Conservation (phyloP, 73 alveolate species). For the Paramecium bursaria region DNA sequence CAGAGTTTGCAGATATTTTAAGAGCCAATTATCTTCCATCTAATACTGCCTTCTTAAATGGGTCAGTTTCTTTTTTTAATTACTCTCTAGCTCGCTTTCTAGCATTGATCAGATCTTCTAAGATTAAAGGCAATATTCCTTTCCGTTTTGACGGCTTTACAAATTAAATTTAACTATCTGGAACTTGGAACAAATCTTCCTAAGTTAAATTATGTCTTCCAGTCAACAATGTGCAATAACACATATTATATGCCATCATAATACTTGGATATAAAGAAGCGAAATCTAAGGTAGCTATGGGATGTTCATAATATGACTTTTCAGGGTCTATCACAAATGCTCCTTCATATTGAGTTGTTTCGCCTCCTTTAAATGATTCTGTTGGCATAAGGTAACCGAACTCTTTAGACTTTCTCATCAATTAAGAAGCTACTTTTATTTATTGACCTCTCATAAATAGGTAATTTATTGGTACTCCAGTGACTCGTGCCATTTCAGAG, state of each 20-base stretch:
- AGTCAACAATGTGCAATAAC: conserved; percentile 91
- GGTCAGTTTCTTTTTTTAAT: conserved; percentile 91
- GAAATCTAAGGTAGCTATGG: conserved; percentile 99
- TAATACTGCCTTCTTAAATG: conserved; percentile 96
- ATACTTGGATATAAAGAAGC: conserved; percentile 99
- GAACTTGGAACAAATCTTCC: conserved; percentile 88
- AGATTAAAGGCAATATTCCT: conserved; percentile 97
- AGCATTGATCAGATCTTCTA: conserved; percentile 98
- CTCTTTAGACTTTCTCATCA: conserved; percentile 91
- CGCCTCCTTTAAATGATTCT: conserved; percentile 76
- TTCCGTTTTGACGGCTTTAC: conserved; percentile 89
- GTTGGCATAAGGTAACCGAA: conserved; percentile 94
- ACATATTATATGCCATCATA: conserved; percentile 99
- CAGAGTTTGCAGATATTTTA: conserved; percentile 99
- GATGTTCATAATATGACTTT: conserved; percentile 95
- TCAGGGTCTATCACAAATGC: conserved; percentile 98
- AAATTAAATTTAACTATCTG: conserved; percentile 94
- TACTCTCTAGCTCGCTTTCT: conserved; percentile 94
- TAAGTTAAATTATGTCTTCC: conserved; percentile 25
- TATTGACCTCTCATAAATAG: conserved; percentile 97
- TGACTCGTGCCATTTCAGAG: conserved; percentile 99
- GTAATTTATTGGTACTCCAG: conserved; percentile 98
- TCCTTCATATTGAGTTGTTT: conserved; percentile 98
- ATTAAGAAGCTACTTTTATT: conserved; percentile 94
- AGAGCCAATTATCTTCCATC: conserved; percentile 99